Evolutionary conservation across 2,329 filamentous ascomycete species (phyloP).

Genomic region (Penicillium sp.): DNA sequence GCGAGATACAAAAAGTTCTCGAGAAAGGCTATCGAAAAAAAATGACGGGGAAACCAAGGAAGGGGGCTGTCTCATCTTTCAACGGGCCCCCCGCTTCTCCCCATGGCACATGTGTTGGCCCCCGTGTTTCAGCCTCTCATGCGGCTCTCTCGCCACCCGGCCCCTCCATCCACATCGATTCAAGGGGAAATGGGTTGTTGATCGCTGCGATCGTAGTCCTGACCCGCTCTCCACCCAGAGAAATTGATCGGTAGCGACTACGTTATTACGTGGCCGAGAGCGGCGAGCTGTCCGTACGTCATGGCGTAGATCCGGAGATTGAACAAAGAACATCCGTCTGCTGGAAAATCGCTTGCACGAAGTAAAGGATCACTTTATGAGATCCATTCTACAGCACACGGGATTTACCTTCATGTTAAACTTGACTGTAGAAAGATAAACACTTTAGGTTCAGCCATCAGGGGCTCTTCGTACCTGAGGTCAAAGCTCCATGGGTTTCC

Average conservation of each 20-base stretch:
- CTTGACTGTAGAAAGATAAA: no score
- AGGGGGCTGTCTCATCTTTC: background rate
- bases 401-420: no score
- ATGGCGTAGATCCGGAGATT: background rate
- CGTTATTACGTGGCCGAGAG: background rate
- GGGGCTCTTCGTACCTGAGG: no score
- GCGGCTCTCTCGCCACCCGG: constrained; percentile 16
- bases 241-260: background rate
- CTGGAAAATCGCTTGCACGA: no score
- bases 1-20: background rate
- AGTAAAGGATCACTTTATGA: no score
- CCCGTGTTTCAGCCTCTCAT: constrained; percentile 21
- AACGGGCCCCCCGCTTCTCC: background rate
- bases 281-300: background rate
- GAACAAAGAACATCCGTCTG: background rate
- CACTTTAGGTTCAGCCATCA: no score
- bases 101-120: constrained; percentile 8
- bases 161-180: background rate
- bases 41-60: background rate
- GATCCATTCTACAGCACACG: no score
- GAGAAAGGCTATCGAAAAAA: no score
- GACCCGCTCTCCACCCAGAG: background rate
- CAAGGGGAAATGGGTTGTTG: background rate
- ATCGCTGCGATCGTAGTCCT: background rate
- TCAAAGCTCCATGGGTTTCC: no score